Conservation (phyloP, 768 basidiomycete genomes). For the Suillus spraguei region DNA sequence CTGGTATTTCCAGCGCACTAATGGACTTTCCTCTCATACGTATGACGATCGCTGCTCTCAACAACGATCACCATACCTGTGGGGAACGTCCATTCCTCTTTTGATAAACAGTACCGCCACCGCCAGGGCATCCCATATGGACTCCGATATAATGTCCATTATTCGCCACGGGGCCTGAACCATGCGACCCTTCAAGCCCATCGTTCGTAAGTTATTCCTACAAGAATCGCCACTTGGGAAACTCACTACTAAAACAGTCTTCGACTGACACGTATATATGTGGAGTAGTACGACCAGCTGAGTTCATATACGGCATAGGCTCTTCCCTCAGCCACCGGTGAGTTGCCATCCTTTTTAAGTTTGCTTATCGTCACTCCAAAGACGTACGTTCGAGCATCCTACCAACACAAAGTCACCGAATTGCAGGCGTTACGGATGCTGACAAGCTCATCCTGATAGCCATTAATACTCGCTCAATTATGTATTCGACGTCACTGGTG, state of each 20-base stretch:
- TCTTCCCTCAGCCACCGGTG: not conserved
- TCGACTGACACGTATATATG: not conserved
- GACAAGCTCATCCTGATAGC: not conserved
- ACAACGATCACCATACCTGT: not conserved
- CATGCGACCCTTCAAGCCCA: slow-evolving; percentile 4
- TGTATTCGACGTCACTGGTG: not conserved
- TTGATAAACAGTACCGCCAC: not conserved
- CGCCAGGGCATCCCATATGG: not conserved
- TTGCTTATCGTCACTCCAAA: not conserved
- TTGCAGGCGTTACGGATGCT: not conserved
- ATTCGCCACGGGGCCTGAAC: slow-evolving; percentile 6
- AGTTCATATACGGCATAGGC: not conserved
- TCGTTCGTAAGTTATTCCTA: not conserved
- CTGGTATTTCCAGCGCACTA: not conserved
- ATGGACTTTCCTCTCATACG: not conserved
- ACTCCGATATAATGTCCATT: not conserved
- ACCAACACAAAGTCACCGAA: not conserved
- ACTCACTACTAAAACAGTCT: not conserved
- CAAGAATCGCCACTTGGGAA: not conserved
- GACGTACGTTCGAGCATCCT: not conserved
- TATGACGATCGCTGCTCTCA: not conserved
- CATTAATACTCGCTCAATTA: not conserved
- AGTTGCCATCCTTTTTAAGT: not conserved
- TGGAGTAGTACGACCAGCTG: slow-evolving; percentile 4
- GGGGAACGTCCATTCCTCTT: not conserved